Base-by-base conservation (phyloP, 345 rosid species). In the Turnera subulata region DNA sequence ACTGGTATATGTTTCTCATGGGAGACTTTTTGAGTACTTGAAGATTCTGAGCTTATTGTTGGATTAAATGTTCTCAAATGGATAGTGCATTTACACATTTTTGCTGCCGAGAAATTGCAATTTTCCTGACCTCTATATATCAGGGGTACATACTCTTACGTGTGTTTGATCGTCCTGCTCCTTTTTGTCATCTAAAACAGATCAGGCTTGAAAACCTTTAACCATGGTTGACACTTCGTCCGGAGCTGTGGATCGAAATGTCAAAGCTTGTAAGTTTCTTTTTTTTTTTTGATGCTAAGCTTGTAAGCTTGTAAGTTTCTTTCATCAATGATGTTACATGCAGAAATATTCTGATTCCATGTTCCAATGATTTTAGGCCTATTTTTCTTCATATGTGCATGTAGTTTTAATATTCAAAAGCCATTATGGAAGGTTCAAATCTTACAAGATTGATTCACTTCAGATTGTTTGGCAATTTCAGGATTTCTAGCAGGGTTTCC, bases 151-250 rank as follows among this genome's bases (percentile, higher is more conserved):
- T n/a, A n/a, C n/a, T n/a, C n/a, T n/a, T n/a, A n/a, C n/a, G n/a
- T 29, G 68, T 54, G 74, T 40, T 51, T 54, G 56, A 52, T 55
- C 53, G 32, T 63, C 50, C 54, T 52, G 40, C 53, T 50, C 13
- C 10, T 8, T 6, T 45, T 40, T 38, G 33, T 29, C 12, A 51
- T 1, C 59, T 3, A 61, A 50, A 35, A 47, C 24, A n/a, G 64
- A 72, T 70, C 44, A 29, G 38, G 8, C 52, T 22, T 58, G 19
- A 17, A 29, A 50, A 60, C 19, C 55, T 52, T 47, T 46, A 68
- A 70, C 46, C 57, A 84, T 82, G 85, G 81, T 77, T 12, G 82
- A 80, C 59, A 26, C 63, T 35, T 59, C 67, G 80, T 64, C 83
- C 40, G 75, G 69, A 54, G 62, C 69, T 64, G 72, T 70, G 54